Conservation (phyloP, 768 basidiomycete species). For the Lanmaoa rubissima region DNA sequence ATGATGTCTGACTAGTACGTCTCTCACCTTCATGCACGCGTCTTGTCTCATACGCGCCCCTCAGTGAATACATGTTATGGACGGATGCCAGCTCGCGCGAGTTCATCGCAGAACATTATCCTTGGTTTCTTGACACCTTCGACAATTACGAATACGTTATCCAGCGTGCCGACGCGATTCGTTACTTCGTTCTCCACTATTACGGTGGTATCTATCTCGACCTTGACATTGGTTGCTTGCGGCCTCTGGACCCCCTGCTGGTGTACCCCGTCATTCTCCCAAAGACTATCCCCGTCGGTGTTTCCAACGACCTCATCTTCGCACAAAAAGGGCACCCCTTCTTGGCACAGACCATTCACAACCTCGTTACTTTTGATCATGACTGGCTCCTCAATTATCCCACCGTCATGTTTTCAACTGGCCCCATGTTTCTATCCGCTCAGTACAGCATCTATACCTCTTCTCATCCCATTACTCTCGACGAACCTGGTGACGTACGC, state of each 20-base stretch:
- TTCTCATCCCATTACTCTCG: constrained; percentile 54
- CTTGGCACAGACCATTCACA: constrained; percentile 90
- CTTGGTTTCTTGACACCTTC: constrained; percentile 92
- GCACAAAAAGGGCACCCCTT: constrained; percentile 83
- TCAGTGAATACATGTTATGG: constrained; percentile 95
- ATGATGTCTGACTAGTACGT: constrained; percentile 97
- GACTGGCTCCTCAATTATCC: constrained; percentile 96
- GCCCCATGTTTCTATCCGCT: constrained; percentile 97
- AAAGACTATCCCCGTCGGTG: constrained; percentile 94
- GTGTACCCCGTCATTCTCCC: constrained; percentile 87
- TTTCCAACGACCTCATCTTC: constrained; percentile 97
- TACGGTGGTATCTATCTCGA: constrained; percentile 97
- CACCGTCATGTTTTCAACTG: constrained; percentile 99
- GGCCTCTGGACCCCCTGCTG: constrained; percentile 83
- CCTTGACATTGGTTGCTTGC: constrained; percentile 91
- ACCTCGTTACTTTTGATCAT: constrained; percentile 88
- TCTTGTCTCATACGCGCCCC: constrained; percentile 14
- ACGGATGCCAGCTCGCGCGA: constrained; percentile 87
- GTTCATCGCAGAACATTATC: constrained; percentile 85
- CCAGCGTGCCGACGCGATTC: constrained; percentile 95
- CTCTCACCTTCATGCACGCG: constrained; percentile 4
- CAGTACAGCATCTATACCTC: constrained; percentile 88
- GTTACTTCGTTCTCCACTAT: constrained; percentile 95
- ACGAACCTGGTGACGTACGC: constrained; percentile 69
- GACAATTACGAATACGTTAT: constrained; percentile 90